Evolutionary conservation across 1,139 yeast species (phyloP), one percentile per base, ranked within the genome.

Genomic region (Pichia sp.): DNA sequence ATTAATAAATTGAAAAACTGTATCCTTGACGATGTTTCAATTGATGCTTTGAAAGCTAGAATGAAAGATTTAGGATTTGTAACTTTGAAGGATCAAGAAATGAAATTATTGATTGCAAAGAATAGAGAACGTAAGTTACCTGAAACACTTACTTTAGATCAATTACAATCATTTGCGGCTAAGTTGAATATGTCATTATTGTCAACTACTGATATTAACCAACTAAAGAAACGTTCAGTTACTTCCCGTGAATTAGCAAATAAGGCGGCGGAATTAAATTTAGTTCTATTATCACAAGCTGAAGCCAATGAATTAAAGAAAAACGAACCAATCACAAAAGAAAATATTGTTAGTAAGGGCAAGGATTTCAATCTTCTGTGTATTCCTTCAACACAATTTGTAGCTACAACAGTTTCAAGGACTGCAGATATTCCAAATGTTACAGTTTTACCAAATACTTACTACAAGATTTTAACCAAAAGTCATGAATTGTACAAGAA

Each of bases 371-470:
- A 81, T 5, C 59, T 73, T 48, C 61, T 84, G 54, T 70, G 79
- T 45, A 71, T 82, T 42, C 85, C 89, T 4, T 70, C 69, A 43
- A 60, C 71, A 18, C 69, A 81, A 4, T 82, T 76, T 56, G 67
- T 83, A 52, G 79, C 85, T 2, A 81, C 86, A 0, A 79, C 82
- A 3, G 73, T 75, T 30, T 74, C 77, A 12, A 72, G 76, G 57
- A 65, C 64, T 9, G 79, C 85, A 2, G 85, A 80, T 52, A 64
- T 72, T n/a, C 66, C 68, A 13, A 77, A 77, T 55, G 82, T 82
- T 35, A 81, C 80, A 48, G 80, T 82, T 8, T 61, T 84, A 36
- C 89, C 90, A 15, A 68, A 75, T 9, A 72, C 80, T 4, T 83
- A 82, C 60, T 84, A 81, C 63, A 75, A 75, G 55, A 79, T 79